A percentile compares a stretch with the other conserved stretches of the same genome.
Evolutionary conservation across 164 flowering plant genomes (phyloP).

Genomic region (Tetrastigma voinierianum): DNA sequence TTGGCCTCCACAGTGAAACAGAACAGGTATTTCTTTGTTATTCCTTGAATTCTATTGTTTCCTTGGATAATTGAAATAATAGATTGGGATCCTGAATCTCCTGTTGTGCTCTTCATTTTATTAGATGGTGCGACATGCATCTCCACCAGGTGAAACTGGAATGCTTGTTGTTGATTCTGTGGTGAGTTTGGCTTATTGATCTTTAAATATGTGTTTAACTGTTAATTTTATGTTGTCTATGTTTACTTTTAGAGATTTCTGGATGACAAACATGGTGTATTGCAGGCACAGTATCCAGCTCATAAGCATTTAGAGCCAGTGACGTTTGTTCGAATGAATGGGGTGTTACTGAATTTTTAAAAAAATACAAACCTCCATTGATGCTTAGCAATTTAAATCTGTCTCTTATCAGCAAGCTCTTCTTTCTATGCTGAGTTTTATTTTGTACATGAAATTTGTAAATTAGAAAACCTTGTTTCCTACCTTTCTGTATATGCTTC

Average conservation of each 20-base stretch:
- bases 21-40: slow-evolving; percentile 60
- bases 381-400: not conserved
- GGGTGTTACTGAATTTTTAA: slow-evolving; percentile 40
- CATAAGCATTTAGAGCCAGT: slow-evolving; percentile 83
- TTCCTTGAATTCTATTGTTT: not conserved
- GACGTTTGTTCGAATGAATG: slow-evolving; percentile 89
- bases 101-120: slow-evolving; percentile 15
- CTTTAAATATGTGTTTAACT: not conserved
- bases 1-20: slow-evolving; percentile 83
- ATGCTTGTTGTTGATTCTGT: slow-evolving; percentile 97
- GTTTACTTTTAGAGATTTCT: not conserved
- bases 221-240: not conserved
- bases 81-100: not conserved
- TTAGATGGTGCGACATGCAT: slow-evolving; percentile 86
- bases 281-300: slow-evolving; percentile 95
- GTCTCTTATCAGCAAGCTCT: not conserved
- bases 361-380: not conserved
- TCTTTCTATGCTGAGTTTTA: not conserved
- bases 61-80: not conserved
- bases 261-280: slow-evolving; percentile 13
- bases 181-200: slow-evolving; percentile 43
- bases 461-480: not conserved
- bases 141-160: slow-evolving; percentile 84
- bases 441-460: not conserved
- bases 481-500: not conserved